Evolutionary conservation across 2,329 filamentous ascomycete genomes (phyloP), one percentile per base, ranked within the genome.

Genomic region (Xylaria sp.): DNA sequence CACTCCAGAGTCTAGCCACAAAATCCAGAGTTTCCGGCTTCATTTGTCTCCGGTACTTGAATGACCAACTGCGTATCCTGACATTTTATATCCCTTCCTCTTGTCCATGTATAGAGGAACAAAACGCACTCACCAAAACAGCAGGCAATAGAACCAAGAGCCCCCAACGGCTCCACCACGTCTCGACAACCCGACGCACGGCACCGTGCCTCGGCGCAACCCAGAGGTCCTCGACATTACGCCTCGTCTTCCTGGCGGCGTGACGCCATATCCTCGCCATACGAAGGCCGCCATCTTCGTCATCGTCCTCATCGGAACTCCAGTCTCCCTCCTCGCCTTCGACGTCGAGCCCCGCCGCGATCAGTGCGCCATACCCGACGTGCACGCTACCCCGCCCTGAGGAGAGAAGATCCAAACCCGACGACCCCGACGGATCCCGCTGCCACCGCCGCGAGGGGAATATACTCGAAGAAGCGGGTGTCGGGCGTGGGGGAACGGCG

Each of bases 151-250:
- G 78, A 45, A 90, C 86, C 77, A 91, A 77, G 46, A 89, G 80
- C 1, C 83, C 82, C 83, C 89, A 90, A 41, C 89, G 83, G 71
- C 81, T 85, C 85, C 87, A 91, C 89, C 89, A 91, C 66, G 81
- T 83, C 70, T 87, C 85, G 28, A 90, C 85, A 23, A 88, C 83
- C 67, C 82, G 83, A 75, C 82, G 86, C 30, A 91, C 89, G 4
- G 86, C 86, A 34, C 80, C 78, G 72, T 89, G 86, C 76, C 84
- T 84, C 50, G 89, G 89, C 68, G 86, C 84, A 60, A 91, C 81
- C 85, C 89, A 90, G 4, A 90, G 80, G 75, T 90, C 84, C 66
- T 83, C 78, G 55, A 85, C 72, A 63, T 74, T 77, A 36, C 79
- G 77, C 61, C 75, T 74, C 20, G 70, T 61, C 60, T 78, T 76